Percentiles rank a stretch among this genome's conserved stretches.
phyloP scores from a whole-genome alignment of 805 yeast genomes.

The Nakazawaea sp. region DNA sequence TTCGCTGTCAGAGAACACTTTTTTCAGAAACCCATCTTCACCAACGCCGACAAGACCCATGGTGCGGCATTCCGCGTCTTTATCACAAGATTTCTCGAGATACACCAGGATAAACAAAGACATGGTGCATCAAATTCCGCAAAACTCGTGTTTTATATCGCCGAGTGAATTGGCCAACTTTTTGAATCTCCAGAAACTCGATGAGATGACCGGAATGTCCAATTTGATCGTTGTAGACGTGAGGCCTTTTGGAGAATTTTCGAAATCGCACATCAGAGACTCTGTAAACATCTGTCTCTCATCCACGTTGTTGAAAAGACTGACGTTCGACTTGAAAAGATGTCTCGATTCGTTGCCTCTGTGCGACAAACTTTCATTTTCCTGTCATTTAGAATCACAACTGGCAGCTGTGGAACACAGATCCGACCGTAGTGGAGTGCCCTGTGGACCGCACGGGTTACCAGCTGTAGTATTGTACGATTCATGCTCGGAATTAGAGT shows the following conservation, averaged over 20 bases:
- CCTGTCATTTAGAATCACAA: conserved; percentile 25
- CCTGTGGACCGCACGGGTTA: conserved; percentile 21
- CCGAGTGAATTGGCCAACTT: background rate
- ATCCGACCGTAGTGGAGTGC: conserved; percentile 1
- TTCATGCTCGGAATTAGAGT: conserved; percentile 22
- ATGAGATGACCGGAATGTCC: conserved; percentile 13
- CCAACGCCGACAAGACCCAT: conserved; percentile 6
- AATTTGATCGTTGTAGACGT: conserved; percentile 59
- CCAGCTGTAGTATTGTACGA: conserved; percentile 52
- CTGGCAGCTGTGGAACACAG: background rate
- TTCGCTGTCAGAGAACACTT: conserved; percentile 3
- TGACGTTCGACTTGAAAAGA: conserved; percentile 58
- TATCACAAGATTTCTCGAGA: conserved; percentile 5
- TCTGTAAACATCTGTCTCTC: conserved; percentile 82
- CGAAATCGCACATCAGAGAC: conserved; percentile 45
- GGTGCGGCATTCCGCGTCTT: conserved; percentile 2
- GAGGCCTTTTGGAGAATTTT: conserved; percentile 72
- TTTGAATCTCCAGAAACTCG: background rate
- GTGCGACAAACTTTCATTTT: conserved; percentile 42
- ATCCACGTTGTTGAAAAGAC: conserved; percentile 76
- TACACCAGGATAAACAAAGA: conserved; percentile 3
- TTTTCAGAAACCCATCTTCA: background rate
- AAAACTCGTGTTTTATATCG: background rate
- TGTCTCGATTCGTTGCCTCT: conserved; percentile 56
- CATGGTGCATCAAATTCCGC: conserved; percentile 7